Base-by-base conservation (phyloP, 2,329 filamentous ascomycete species). In the Incumbomyces delicatus region DNA sequence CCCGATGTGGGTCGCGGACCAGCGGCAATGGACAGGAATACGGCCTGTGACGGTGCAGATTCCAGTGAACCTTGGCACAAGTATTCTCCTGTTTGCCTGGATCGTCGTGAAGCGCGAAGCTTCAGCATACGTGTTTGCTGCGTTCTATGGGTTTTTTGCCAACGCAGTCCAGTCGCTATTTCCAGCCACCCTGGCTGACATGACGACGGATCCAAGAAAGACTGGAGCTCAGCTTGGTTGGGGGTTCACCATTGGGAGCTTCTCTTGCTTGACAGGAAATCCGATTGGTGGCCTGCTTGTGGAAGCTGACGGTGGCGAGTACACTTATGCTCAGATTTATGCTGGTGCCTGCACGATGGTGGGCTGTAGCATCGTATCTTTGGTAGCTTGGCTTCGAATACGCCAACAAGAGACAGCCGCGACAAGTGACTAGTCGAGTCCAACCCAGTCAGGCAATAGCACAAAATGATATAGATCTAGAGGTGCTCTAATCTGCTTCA, bases 221-320 rank as follows among this genome's bases (percentile, higher is more conserved):
- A 80, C 88, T 30, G 85, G 85, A 12, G 75, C 81, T 2, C 71
- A 84, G 6, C 79, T 74, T 2, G 85, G 85, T 1, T 73, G 75
- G 0, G 69, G 78, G 20, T 84, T 83, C 59, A 73, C 77, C n/a
- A 60, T 80, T 44, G 70, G 80, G 45, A 73, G 78, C 1, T 64
- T 87, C 27, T 82, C 78, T 2, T 80, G 78, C 2, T 65, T 89
- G 40, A 77, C 78, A 0, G 80, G 82, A 1, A 78, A 72, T 37
- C 83, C 83, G 0, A 82, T 87, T 53, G 81, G 73, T 2, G 81
- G 82, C 4, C 78, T 77, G 10, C 69, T 84, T 20, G 67, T 83
- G 3, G 58, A 60, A 10, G 63, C 64, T 4, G 69, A 47, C 16
- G 36, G 71, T 31, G 80, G 78, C 3, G 61, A 62, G 6, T 85